These are phyloP conservation scores for Amanita thiersii DNA, from an alignment of 768 basidiomycete genomes.

Conservation along the genomic window DNA sequence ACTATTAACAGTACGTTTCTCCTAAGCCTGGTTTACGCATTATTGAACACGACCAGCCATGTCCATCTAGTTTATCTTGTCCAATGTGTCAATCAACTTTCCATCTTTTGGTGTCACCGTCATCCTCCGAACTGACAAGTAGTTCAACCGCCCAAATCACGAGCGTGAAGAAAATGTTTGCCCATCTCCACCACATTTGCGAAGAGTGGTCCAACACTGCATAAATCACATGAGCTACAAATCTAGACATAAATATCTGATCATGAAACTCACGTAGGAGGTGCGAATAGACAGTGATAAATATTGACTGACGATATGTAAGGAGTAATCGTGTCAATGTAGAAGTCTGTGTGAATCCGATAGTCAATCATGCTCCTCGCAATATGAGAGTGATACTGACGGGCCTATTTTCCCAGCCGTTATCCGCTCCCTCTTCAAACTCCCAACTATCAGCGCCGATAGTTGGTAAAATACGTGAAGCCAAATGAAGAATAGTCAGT, in stretches of 20 bases:
- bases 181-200: slow-evolving; percentile 94
- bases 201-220: slow-evolving; percentile 81
- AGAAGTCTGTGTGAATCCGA: slow-evolving; percentile 48
- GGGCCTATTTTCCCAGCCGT: slow-evolving; percentile 67
- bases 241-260: background rate
- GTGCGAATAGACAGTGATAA: slow-evolving; percentile 84
- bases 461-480: slow-evolving; percentile 75
- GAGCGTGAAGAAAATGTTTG: slow-evolving; percentile 82
- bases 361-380: background rate
- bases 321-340: slow-evolving; percentile 65
- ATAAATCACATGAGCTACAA: slow-evolving; percentile 3
- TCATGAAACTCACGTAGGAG: slow-evolving; percentile 55
- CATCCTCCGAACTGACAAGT: slow-evolving; percentile 70
- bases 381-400: slow-evolving; percentile 28
- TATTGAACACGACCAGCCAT: background rate
- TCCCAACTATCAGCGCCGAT: slow-evolving; percentile 82
- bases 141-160: slow-evolving; percentile 79
- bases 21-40: background rate
- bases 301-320: slow-evolving; percentile 78
- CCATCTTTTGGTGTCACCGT: slow-evolving; percentile 58
- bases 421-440: slow-evolving; percentile 50
- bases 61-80: background rate
- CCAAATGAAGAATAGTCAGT: slow-evolving; percentile 71
- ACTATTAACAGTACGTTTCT: slow-evolving; percentile 24
- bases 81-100: slow-evolving; percentile 58